These are phyloP conservation scores for Gossypium longicalyx DNA, from an alignment of 345 rosid species.

Conservation along the genomic window DNA sequence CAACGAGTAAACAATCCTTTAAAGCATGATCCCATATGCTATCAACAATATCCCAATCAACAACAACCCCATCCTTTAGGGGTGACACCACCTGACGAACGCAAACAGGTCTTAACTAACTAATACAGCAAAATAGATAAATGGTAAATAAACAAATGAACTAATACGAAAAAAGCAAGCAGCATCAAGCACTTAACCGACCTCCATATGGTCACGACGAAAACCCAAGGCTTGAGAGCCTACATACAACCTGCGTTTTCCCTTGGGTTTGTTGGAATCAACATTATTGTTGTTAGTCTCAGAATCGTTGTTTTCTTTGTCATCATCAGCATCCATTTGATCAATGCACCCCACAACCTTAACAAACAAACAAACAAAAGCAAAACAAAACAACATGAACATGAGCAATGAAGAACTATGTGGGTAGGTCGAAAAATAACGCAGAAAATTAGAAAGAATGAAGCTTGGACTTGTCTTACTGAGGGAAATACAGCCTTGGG, in stretches of 20 bases:
- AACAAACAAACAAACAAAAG: not conserved
- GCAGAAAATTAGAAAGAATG: not conserved
- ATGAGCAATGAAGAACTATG: not conserved
- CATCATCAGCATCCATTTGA: slow-evolving; percentile 90
- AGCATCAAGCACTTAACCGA: slow-evolving; percentile 24
- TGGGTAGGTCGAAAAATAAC: not conserved
- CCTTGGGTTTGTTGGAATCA: slow-evolving; percentile 58
- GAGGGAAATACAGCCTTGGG: slow-evolving; percentile 99
- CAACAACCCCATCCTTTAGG: slow-evolving; percentile 84
- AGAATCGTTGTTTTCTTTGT: slow-evolving; percentile 38
- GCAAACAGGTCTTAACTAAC: slow-evolving; percentile 12
- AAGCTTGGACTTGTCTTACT: slow-evolving; percentile 33
- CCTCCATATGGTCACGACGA: slow-evolving; percentile 96
- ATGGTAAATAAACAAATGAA: not conserved
- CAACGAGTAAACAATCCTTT: slow-evolving; percentile 72
- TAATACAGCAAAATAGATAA: not conserved
- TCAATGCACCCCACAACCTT: slow-evolving; percentile 92
- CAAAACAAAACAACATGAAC: not conserved
- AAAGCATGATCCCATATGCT: slow-evolving; percentile 97
- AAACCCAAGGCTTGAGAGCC: slow-evolving; percentile 87
- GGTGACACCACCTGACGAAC: slow-evolving; percentile 69
- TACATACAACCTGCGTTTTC: slow-evolving; percentile 71
- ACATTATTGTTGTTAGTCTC: slow-evolving; percentile 36
- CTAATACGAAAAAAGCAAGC: not conserved
- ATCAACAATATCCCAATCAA: slow-evolving; percentile 94